phyloP scores from a whole-genome alignment of 805 yeast genomes.

The Saccharomycopsis lassenensis region DNA sequence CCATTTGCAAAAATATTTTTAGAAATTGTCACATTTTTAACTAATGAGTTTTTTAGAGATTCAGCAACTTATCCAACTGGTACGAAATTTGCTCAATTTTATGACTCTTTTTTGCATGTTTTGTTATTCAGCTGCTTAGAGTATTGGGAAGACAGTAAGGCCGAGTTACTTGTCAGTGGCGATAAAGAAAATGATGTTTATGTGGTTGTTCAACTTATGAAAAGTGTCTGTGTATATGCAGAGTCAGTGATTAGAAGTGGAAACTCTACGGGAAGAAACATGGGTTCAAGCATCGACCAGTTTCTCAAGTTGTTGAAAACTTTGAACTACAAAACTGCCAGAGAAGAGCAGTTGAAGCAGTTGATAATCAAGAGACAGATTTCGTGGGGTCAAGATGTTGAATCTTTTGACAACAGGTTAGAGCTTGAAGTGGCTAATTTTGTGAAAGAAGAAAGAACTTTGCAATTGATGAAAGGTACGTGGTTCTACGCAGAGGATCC shows the following conservation, averaged over 20 bases:
- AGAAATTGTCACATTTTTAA: slow-evolving; percentile 24
- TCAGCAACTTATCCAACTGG: slow-evolving; percentile 6
- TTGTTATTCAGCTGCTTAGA: slow-evolving; percentile 31
- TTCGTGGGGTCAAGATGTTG: slow-evolving; percentile 36
- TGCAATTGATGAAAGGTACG: slow-evolving; percentile 62
- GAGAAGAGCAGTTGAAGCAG: slow-evolving; percentile 41
- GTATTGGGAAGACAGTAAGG: slow-evolving; percentile 44
- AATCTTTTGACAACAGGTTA: slow-evolving; percentile 39
- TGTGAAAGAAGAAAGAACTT: slow-evolving; percentile 64
- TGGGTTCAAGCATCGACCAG: slow-evolving; percentile 15
- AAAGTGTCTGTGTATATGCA: slow-evolving; percentile 25
- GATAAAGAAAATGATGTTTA: slow-evolving; percentile 44
- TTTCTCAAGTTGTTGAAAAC: slow-evolving; percentile 29
- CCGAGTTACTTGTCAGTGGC: slow-evolving; percentile 46
- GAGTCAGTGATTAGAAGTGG: slow-evolving; percentile 20
- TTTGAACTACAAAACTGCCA: slow-evolving; percentile 37
- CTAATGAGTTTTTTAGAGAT: slow-evolving; percentile 18
- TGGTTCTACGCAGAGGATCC: slow-evolving; percentile 70
- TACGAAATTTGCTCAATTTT: neutral
- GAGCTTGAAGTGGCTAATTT: slow-evolving; percentile 52
- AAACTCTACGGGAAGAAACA: neutral
- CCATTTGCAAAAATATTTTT: slow-evolving; percentile 35
- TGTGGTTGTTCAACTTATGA: slow-evolving; percentile 36
- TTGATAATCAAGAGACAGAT: slow-evolving; percentile 28
- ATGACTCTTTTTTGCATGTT: slow-evolving; percentile 23